These are phyloP conservation scores for Pneumocystis oryctolagi DNA, from an alignment of 1,139 yeast genomes.

Conservation along the genomic window DNA sequence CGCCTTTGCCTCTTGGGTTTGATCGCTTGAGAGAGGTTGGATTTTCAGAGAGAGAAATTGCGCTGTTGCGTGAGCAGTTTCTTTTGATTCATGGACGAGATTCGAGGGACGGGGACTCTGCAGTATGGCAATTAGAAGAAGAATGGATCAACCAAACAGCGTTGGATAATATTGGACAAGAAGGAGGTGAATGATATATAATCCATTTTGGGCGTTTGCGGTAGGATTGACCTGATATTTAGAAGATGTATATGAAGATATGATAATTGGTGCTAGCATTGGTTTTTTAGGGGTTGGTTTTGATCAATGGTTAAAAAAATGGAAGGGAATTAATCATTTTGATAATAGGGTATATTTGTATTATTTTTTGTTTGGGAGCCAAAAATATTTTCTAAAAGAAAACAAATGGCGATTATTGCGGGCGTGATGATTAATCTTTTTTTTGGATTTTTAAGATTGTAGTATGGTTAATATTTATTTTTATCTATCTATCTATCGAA, in stretches of 20 bases:
- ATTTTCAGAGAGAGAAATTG: slow-evolving; percentile 9
- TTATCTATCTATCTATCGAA: no score
- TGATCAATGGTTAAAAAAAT: not conserved
- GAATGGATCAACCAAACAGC: slow-evolving; percentile 1
- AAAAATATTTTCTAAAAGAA: slow-evolving; percentile 1
- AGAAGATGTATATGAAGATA: slow-evolving; percentile 4
- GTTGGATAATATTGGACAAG: not conserved
- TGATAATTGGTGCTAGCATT: slow-evolving; percentile 1
- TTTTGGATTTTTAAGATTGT: not conserved
- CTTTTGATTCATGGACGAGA: slow-evolving; percentile 5
- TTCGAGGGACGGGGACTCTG: not conserved
- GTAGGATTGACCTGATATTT: not conserved
- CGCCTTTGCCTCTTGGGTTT: slow-evolving; percentile 13
- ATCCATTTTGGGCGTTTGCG: slow-evolving; percentile 1
- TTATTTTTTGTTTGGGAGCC: slow-evolving; percentile 4
- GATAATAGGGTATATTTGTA: not conserved
- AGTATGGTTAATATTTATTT: not conserved
- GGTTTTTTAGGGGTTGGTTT: slow-evolving; percentile 6
- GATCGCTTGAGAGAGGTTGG: slow-evolving; percentile 15
- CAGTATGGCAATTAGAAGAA: not conserved
- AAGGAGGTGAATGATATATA: slow-evolving; percentile 1
- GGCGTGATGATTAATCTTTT: slow-evolving; percentile 5
- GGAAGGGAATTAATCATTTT: not conserved
- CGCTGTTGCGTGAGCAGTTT: slow-evolving; percentile 7
- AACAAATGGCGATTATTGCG: slow-evolving; percentile 2